Evolutionary conservation across 192 early-diverging fungal species (phyloP).

Genomic region (Gigaspora rosea): DNA sequence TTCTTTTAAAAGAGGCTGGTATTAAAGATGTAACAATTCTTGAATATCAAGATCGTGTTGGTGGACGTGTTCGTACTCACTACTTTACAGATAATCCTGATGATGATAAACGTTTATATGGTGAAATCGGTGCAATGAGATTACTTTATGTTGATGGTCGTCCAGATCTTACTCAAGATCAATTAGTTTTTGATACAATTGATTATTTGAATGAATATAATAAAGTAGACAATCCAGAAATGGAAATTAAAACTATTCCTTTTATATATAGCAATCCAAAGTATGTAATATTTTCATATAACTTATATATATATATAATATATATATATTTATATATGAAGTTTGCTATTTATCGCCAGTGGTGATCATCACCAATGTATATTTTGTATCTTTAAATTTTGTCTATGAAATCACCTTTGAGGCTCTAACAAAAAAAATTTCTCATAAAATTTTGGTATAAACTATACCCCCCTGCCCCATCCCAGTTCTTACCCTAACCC

Average conservation of each 20-base stretch:
- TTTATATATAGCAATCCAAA: slow-evolving; percentile 21
- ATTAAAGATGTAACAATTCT: slow-evolving; percentile 35
- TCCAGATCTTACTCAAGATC: slow-evolving; percentile 25
- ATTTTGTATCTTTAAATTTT: too few species aligned
- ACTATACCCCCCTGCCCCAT: too few species aligned
- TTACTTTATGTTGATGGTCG: background rate
- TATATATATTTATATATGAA: too few species aligned
- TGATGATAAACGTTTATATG: slow-evolving; percentile 12
- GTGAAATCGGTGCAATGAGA: slow-evolving; percentile 37
- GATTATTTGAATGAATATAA: slow-evolving; percentile 32
- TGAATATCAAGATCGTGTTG: slow-evolving; percentile 32
- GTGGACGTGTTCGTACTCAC: slow-evolving; percentile 37
- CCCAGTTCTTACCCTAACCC: too few species aligned
- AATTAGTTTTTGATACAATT: slow-evolving; percentile 36
- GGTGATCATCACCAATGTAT: too few species aligned
- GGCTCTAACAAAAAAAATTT: too few species aligned
- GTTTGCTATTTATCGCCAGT: too few species aligned
- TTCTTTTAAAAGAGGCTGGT: slow-evolving; percentile 34
- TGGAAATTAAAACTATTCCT: slow-evolving; percentile 27
- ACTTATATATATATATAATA: background rate
- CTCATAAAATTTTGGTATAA: too few species aligned
- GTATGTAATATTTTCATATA: slow-evolving; percentile 27
- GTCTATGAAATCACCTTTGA: too few species aligned
- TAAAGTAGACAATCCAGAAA: background rate
- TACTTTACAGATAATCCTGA: slow-evolving; percentile 35